These are phyloP conservation scores for Suillus cothurnatus DNA, from an alignment of 768 basidiomycete species.

Conservation along the genomic window DNA sequence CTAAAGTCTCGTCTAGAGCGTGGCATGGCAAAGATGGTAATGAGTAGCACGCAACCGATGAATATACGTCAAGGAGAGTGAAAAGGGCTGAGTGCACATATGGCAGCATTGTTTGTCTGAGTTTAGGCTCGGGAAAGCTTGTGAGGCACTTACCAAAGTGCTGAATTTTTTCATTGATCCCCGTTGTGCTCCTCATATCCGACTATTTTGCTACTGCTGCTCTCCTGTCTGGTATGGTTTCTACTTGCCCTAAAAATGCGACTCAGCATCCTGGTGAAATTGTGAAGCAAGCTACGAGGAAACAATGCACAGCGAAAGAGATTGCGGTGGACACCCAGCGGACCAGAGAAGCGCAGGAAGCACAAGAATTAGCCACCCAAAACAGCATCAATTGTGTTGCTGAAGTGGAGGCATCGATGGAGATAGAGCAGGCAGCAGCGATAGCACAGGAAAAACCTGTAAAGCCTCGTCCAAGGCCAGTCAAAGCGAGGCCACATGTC, in stretches of 20 bases:
- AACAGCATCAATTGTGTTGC: conserved; percentile 2
- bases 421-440: conserved; percentile 3
- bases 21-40: conserved; percentile 11
- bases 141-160: background rate
- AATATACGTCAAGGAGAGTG: background rate
- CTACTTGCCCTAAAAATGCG: conserved; percentile 4
- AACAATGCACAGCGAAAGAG: conserved; percentile 12
- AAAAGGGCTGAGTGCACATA: background rate
- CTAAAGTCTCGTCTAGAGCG: no score
- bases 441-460: background rate
- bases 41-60: no score
- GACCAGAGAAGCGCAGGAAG: no score
- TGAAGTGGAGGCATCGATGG: conserved; percentile 5
- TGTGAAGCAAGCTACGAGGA: conserved; percentile 1
- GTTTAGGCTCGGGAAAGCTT: background rate
- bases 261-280: conserved; percentile 12
- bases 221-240: no score
- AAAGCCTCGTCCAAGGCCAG: background rate
- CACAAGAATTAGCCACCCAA: no score
- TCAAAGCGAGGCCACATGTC: no score
- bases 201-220: no score
- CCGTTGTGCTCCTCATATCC: background rate
- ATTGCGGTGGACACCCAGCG: conserved; percentile 6
- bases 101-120: background rate
- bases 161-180: background rate